These are phyloP conservation scores for Geranium incanum DNA, from an alignment of 441 rosid genomes.

Conservation along the genomic window DNA sequence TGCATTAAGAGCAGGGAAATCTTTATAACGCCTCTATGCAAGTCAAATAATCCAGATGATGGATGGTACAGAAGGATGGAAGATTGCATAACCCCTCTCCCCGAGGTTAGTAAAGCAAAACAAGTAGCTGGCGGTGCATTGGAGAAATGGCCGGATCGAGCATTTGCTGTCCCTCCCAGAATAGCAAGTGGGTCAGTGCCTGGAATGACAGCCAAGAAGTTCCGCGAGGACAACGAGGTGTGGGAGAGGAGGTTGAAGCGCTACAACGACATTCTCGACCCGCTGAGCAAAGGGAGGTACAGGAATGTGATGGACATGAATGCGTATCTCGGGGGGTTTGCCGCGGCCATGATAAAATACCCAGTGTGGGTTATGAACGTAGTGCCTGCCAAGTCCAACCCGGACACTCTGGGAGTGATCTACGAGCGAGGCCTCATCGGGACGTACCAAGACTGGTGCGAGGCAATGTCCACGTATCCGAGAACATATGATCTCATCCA, in stretches of 20 bases:
- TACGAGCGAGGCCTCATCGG: constrained; percentile 90
- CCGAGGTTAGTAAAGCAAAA: not conserved
- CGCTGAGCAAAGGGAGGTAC: constrained; percentile 52
- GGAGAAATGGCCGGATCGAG: not conserved
- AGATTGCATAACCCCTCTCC: not conserved
- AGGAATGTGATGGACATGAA: constrained; percentile 85
- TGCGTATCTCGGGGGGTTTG: constrained; percentile 40
- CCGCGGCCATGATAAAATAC: constrained; percentile 60
- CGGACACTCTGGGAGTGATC: constrained; percentile 63
- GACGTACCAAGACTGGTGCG: constrained; percentile 94
- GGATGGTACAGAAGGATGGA: not conserved
- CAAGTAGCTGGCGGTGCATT: not conserved
- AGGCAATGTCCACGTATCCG: constrained; percentile 92
- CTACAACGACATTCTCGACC: constrained; percentile 70
- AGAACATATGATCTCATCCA: constrained; percentile 91
- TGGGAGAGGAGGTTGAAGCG: constrained; percentile 75
- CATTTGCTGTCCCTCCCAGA: not conserved
- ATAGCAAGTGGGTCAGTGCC: not conserved
- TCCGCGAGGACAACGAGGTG: constrained; percentile 46
- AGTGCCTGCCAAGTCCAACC: constrained; percentile 68
- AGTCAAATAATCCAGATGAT: not conserved
- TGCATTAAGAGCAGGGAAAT: constrained; percentile 37
- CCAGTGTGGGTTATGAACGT: constrained; percentile 95
- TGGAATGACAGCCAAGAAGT: not conserved
- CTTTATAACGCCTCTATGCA: not conserved